Percentiles rank a stretch among this genome's conserved stretches.
Evolutionary conservation across 83 land plant species (phyloP).

Genomic region (Thuja plicata): DNA sequence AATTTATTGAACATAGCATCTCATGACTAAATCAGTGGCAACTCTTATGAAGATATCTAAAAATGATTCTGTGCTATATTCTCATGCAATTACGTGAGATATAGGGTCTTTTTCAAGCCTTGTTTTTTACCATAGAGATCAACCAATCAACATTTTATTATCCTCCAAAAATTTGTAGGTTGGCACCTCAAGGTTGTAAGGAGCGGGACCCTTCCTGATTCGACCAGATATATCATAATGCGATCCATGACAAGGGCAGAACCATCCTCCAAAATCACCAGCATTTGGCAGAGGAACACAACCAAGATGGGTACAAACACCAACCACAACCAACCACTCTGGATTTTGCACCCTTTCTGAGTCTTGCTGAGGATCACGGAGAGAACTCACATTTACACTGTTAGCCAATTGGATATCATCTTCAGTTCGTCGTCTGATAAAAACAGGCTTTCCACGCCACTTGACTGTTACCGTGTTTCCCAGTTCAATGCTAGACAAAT

Average conservation of each 20-base stretch:
- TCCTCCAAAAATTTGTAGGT: conserved; percentile 80
- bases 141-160: conserved; percentile 77
- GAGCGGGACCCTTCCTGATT: conserved; percentile 94
- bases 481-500: conserved; percentile 67
- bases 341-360: conserved; percentile 72
- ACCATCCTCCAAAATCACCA: conserved; percentile 95
- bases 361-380: conserved; percentile 84
- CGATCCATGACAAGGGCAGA: conserved; percentile 95
- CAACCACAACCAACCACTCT: conserved; percentile 88
- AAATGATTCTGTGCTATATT: neutral
- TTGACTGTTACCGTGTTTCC: conserved; percentile 90
- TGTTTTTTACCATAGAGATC: conserved; percentile 16
- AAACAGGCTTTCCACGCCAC: conserved; percentile 98
- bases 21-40: neutral
- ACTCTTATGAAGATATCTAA: neutral
- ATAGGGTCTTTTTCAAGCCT: neutral
- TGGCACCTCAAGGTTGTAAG: conserved; percentile 88
- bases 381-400: conserved; percentile 62
- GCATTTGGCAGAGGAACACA: conserved; percentile 95
- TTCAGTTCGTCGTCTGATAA: conserved; percentile 82
- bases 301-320: conserved; percentile 94
- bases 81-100: conserved; percentile 1
- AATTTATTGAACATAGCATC: neutral
- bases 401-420: conserved; percentile 78
- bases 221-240: conserved; percentile 94